These are phyloP conservation scores for Annulohypoxylon stygium DNA, from an alignment of 495 filamentous ascomycete genomes.

Conservation along the genomic window DNA sequence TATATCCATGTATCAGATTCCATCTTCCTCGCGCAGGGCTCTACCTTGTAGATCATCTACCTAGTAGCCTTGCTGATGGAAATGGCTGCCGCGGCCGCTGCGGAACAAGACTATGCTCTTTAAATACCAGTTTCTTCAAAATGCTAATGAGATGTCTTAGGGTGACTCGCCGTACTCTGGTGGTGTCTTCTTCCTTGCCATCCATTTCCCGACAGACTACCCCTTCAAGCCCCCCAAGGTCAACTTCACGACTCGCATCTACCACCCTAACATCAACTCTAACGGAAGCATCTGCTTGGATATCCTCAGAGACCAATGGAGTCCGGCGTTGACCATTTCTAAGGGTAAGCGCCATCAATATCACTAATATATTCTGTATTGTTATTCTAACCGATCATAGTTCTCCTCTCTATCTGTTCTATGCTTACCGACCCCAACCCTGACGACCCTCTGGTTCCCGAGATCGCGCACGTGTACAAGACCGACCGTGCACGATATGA, in stretches of 20 bases:
- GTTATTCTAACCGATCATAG: slow-evolving; percentile 58
- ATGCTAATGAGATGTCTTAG: slow-evolving; percentile 61
- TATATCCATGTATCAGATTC: not conserved
- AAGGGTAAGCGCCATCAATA: slow-evolving; percentile 75
- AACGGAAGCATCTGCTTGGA: slow-evolving; percentile 99
- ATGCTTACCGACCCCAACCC: slow-evolving; percentile 99
- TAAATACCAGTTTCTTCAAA: slow-evolving; percentile 1
- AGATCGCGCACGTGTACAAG: slow-evolving; percentile 99
- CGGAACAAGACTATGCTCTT: slow-evolving; percentile 6
- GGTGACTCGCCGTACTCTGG: slow-evolving; percentile 95
- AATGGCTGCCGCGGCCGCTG: not conserved
- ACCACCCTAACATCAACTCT: slow-evolving; percentile 99
- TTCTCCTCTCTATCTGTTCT: slow-evolving; percentile 98
- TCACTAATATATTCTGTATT: not conserved
- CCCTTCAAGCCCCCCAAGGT: slow-evolving; percentile 99
- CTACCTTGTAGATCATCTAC: not conserved
- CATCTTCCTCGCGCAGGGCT: not conserved
- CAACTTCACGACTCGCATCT: slow-evolving; percentile 99
- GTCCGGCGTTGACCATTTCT: slow-evolving; percentile 96
- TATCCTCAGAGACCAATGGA: slow-evolving; percentile 99
- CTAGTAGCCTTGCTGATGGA: not conserved
- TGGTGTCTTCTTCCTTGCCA: slow-evolving; percentile 97
- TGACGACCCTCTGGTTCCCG: slow-evolving; percentile 96
- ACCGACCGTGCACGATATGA: slow-evolving; percentile 96
- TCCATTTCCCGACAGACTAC: slow-evolving; percentile 99